phyloP scores from a whole-genome alignment of 208 protist species.

The Leishmania tarentolae region DNA sequence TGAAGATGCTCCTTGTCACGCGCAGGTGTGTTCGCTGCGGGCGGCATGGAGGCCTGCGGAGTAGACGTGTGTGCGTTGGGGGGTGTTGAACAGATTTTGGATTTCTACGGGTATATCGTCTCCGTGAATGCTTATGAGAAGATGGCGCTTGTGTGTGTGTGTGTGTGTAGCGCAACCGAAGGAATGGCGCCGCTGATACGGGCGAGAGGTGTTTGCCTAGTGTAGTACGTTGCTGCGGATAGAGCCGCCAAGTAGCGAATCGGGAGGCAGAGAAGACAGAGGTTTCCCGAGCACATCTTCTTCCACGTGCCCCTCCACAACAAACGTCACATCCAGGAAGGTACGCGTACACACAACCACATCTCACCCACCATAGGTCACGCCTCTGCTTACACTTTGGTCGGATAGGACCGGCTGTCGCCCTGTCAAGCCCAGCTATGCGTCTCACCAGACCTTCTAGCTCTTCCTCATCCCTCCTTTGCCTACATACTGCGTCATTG shows the following conservation, averaged over 20 bases:
- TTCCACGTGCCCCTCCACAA: neutral
- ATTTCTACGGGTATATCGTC: neutral
- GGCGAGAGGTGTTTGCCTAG: neutral
- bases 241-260: neutral
- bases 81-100: neutral
- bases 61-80: neutral
- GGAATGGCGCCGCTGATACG: neutral
- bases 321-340: neutral
- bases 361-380: neutral
- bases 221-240: neutral
- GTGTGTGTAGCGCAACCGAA: neutral
- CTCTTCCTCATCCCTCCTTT: neutral
- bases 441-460: neutral
- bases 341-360: neutral
- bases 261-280: neutral
- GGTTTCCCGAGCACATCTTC: neutral
- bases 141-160: neutral
- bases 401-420: neutral
- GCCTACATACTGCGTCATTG: neutral
- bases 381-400: neutral
- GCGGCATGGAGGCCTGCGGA: neutral
- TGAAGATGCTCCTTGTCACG: conserved; percentile 35
- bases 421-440: neutral
- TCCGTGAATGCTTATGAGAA: neutral
- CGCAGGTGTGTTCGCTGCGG: conserved; percentile 5